phyloP scores from a whole-genome alignment of 805 yeast genomes.

The Metschnikowia cubensis region DNA sequence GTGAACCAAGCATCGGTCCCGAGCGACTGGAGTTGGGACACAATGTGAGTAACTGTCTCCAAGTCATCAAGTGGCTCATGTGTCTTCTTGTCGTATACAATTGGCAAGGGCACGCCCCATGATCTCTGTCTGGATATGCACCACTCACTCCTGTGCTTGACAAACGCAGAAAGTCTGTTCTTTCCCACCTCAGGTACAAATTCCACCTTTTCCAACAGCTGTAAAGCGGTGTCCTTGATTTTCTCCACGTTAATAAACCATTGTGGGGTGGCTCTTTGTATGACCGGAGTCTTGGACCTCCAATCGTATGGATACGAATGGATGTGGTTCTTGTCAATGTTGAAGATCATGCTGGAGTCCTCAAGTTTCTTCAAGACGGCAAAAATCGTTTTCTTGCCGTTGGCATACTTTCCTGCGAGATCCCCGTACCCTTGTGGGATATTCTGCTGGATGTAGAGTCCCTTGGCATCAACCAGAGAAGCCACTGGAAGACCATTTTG shows the following conservation, averaged over 20 bases:
- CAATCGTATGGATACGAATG: slow-evolving; percentile 97
- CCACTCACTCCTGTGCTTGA: slow-evolving; percentile 85
- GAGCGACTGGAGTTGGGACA: slow-evolving; percentile 47
- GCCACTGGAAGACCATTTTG: slow-evolving; percentile 51
- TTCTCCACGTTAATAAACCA: slow-evolving; percentile 88
- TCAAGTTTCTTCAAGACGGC: slow-evolving; percentile 33
- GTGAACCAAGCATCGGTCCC: slow-evolving; percentile 86
- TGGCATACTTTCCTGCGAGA: slow-evolving; percentile 14
- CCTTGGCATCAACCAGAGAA: slow-evolving; percentile 78
- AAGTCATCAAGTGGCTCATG: slow-evolving; percentile 62
- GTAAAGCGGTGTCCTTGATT: slow-evolving; percentile 60
- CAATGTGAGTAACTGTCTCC: slow-evolving; percentile 52
- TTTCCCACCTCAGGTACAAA: slow-evolving; percentile 74
- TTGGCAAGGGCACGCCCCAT: slow-evolving; percentile 99
- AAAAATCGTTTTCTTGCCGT: slow-evolving; percentile 28
- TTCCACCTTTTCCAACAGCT: slow-evolving; percentile 56
- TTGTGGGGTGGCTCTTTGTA: slow-evolving; percentile 92
- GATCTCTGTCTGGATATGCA: slow-evolving; percentile 93
- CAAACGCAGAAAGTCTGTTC: slow-evolving; percentile 67
- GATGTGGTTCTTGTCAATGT: slow-evolving; percentile 46
- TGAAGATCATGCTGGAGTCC: slow-evolving; percentile 42
- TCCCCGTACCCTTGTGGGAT: slow-evolving; percentile 43
- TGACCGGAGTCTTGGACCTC: slow-evolving; percentile 94
- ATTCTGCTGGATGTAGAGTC: slow-evolving; percentile 54
- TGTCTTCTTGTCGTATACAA: slow-evolving; percentile 53